Evolutionary conservation across 768 basidiomycete genomes (phyloP).

Genomic region (Baorangia bicolor): DNA sequence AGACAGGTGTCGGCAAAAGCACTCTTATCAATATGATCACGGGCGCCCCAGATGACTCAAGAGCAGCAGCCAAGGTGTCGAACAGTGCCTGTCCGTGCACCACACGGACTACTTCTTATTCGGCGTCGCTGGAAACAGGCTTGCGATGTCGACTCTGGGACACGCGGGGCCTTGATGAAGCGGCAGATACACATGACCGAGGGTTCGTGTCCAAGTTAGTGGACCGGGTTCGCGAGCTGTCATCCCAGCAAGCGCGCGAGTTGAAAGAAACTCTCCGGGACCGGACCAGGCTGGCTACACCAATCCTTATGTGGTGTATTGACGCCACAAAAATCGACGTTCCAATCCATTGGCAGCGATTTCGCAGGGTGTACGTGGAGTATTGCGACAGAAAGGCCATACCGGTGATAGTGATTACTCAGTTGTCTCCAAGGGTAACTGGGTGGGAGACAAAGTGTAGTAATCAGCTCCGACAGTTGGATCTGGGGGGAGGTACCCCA

Average conservation of each 20-base stretch:
- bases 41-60: not conserved
- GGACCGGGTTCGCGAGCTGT: slow-evolving; percentile 10
- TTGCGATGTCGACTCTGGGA: slow-evolving; percentile 24
- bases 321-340: slow-evolving; percentile 20
- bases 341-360: slow-evolving; percentile 16
- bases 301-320: slow-evolving; percentile 28
- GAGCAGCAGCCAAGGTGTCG: slow-evolving; percentile 15
- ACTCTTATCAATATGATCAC: slow-evolving; percentile 27
- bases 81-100: slow-evolving; percentile 22
- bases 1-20: slow-evolving; percentile 28
- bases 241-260: slow-evolving; percentile 17
- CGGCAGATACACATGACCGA: slow-evolving; percentile 4
- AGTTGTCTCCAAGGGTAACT: not conserved
- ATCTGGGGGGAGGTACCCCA: not conserved
- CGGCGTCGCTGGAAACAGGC: not conserved
- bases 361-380: slow-evolving; percentile 24
- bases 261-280: slow-evolving; percentile 13
- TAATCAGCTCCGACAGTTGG: slow-evolving; percentile 11
- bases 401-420: slow-evolving; percentile 23
- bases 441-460: slow-evolving; percentile 16
- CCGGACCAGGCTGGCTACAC: slow-evolving; percentile 3
- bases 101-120: slow-evolving; percentile 4
- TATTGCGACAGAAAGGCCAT: slow-evolving; percentile 21
- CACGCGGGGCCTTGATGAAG: slow-evolving; percentile 28
- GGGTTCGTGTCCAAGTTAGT: slow-evolving; percentile 7